These are phyloP conservation scores for Penicillium coprophilum DNA, from an alignment of 495 filamentous ascomycete species.

Conservation along the genomic window DNA sequence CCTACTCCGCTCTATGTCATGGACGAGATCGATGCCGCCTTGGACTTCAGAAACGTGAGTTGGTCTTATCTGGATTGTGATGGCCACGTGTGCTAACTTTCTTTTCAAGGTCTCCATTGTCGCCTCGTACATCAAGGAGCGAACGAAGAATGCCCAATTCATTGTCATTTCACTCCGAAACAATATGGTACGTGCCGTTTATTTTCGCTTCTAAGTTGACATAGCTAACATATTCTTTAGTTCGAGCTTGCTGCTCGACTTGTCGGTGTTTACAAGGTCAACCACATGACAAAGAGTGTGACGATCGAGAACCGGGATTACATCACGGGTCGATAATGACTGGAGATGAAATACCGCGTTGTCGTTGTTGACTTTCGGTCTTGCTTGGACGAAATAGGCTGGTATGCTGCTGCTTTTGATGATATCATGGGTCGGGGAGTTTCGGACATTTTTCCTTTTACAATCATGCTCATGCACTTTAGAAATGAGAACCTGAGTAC, in stretches of 20 bases:
- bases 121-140: slow-evolving; percentile 96
- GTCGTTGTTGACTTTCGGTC: slow-evolving; percentile 14
- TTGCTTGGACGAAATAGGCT: slow-evolving; percentile 22
- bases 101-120: slow-evolving; percentile 86
- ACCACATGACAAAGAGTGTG: slow-evolving; percentile 98
- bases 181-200: slow-evolving; percentile 70
- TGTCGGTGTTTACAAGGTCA: slow-evolving; percentile 98
- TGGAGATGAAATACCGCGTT: slow-evolving; percentile 15
- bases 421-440: slow-evolving; percentile 32
- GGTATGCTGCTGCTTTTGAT: slow-evolving; percentile 24
- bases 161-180: slow-evolving; percentile 97
- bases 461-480: slow-evolving; percentile 7
- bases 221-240: slow-evolving; percentile 28
- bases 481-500: background rate
- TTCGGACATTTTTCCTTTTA: slow-evolving; percentile 18
- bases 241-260: slow-evolving; percentile 93
- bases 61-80: background rate
- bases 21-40: slow-evolving; percentile 98
- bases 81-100: slow-evolving; percentile 5
- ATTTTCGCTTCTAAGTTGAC: background rate
- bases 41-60: slow-evolving; percentile 97
- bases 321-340: slow-evolving; percentile 51
- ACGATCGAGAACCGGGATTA: slow-evolving; percentile 94
- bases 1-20: slow-evolving; percentile 98
- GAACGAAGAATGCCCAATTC: slow-evolving; percentile 98